Base-by-base conservation (phyloP, 208 protist genomes). In the Trypanosoma vivax region DNA sequence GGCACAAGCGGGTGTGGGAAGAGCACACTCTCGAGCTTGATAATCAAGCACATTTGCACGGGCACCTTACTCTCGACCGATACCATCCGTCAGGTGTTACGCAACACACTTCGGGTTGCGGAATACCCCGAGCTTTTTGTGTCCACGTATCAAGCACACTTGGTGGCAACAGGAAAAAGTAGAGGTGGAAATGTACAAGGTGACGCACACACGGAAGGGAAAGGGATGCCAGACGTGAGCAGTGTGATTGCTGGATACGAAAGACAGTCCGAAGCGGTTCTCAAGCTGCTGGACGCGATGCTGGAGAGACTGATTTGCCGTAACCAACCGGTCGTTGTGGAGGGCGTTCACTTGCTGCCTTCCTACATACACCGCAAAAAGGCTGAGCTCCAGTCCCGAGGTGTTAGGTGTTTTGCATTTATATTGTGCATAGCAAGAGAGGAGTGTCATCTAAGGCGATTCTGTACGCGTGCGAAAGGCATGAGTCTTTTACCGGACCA, bases 1-100 rank as follows among this genome's bases (percentile, higher is more conserved):
- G 93, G 93, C 37, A 95, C 93, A 1, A 93, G 81, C 43, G 93
- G 93, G 16, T 90, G 83, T 21, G 93, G 93, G 18, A 97, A 97
- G 62, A 90, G 73, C 38, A 96, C 91, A 0, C 57, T 96, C 2
- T 79, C 91, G 5, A 77, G 69, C 13, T 56, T 94, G 6, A 52
- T 96, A n/a, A 83, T 84, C 1, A 76, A 43, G n/a, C 70, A 92
- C 41, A 58, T 96, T 13, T 75, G 83, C 37, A 83, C 96, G 23
- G 60, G 68, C 10, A 81, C 81, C 24, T 73, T 96, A 11, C 61
- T 97, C 11, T 96, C 89, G 2, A 97, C 93, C 5, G 93, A 97
- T 58, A 92, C 73, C 7, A 85, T 97, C 23, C 70, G 93, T 18
- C 88, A 97, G 41, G 72, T 87, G 39, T 51, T 96, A 19, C 76